Percentiles rank a stretch among this genome's conserved stretches.
phyloP scores from a whole-genome alignment of 305 asterid species.

The Fraxinus platypoda region DNA sequence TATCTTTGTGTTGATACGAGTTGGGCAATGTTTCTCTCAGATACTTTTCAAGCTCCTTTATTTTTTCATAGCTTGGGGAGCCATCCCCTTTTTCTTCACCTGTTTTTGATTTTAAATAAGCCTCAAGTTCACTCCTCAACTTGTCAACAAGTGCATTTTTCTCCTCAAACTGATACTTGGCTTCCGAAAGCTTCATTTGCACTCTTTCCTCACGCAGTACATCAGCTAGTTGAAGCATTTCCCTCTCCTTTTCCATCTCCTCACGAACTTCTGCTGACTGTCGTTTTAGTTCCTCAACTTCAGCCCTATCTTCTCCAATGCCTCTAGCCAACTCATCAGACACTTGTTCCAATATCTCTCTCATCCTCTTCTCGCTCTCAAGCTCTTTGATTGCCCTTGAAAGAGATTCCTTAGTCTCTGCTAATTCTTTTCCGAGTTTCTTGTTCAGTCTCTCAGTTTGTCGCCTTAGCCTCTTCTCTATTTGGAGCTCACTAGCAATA shows the following conservation, averaged over 20 bases:
- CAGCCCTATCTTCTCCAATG: constrained; percentile 73
- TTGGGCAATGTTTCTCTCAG: constrained; percentile 71
- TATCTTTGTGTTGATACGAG: constrained; percentile 32
- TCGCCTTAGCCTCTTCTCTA: constrained; percentile 74
- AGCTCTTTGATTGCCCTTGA: constrained; percentile 46
- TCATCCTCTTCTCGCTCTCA: constrained; percentile 71
- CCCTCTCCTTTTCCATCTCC: constrained; percentile 89
- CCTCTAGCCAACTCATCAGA: constrained; percentile 84
- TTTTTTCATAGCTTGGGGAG: constrained; percentile 71
- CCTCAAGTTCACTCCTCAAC: constrained; percentile 67
- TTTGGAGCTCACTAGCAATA: constrained; percentile 60
- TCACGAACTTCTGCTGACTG: constrained; percentile 68
- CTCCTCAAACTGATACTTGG: constrained; percentile 88
- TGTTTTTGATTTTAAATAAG: constrained; percentile 55
- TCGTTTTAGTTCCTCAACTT: constrained; percentile 71
- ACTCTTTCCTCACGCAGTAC: constrained; percentile 83
- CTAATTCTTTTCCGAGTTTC: constrained; percentile 74
- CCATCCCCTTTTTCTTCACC: constrained; percentile 40
- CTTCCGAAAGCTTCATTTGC: constrained; percentile 93
- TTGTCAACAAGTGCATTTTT: constrained; percentile 72
- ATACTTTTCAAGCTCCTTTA: constrained; percentile 73
- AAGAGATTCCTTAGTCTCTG: constrained; percentile 54
- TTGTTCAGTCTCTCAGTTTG: constrained; percentile 79
- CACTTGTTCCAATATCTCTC: constrained; percentile 74
- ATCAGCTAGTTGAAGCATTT: constrained; percentile 92